These are phyloP conservation scores for Cutaneotrichosporon cavernicola DNA, from an alignment of 1,284 basidiomycete genomes.

Conservation along the genomic window DNA sequence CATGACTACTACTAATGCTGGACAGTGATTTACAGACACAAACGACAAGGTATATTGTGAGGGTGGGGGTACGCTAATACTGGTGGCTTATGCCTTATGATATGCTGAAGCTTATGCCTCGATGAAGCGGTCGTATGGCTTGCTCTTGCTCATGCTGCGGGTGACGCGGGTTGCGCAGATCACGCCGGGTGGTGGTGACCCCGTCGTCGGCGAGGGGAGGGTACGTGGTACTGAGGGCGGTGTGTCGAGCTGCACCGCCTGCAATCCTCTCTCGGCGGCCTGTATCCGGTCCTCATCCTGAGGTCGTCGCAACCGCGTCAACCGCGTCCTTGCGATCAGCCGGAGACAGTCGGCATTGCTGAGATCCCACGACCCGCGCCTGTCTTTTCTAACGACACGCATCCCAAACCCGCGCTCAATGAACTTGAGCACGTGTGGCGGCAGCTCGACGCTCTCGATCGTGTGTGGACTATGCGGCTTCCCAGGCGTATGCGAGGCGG, in stretches of 20 bases:
- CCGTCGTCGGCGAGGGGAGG: background rate
- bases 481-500: background rate
- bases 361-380: background rate
- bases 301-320: background rate
- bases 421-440: background rate
- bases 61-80: background rate
- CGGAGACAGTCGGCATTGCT: background rate
- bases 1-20: constrained; percentile 1
- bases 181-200: background rate
- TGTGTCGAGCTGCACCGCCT: background rate
- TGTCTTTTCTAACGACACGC: background rate
- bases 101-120: background rate
- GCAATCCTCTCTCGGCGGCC: background rate
- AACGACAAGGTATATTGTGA: background rate
- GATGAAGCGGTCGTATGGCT: constrained; percentile 4
- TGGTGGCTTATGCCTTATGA: background rate
- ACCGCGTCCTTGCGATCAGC: background rate
- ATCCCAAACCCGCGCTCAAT: constrained; percentile 1
- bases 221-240: background rate
- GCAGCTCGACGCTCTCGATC: background rate
- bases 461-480: background rate
- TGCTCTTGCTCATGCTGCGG: constrained; percentile 1
- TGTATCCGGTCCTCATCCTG: background rate
- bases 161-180: background rate
- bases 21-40: background rate